Evolutionary conservation across 108 stramenopile species (phyloP).

Genomic region (Skeletonema marinoi): DNA sequence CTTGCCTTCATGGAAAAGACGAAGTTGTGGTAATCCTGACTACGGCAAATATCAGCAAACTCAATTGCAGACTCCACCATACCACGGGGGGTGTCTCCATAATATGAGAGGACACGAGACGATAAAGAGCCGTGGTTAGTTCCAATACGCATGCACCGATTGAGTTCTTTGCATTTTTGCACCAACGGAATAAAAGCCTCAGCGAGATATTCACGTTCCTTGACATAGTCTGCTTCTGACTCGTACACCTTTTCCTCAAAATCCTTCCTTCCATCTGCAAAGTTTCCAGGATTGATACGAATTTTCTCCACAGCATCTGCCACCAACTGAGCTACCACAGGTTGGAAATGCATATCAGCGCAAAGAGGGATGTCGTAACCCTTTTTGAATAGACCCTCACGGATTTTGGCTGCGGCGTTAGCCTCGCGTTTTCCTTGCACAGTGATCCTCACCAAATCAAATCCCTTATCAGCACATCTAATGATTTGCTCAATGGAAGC

Average conservation of each 20-base stretch:
- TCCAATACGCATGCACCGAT: slow-evolving; percentile 95
- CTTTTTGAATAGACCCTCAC: slow-evolving; percentile 89
- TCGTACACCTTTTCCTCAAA: slow-evolving; percentile 94
- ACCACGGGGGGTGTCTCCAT: slow-evolving; percentile 97
- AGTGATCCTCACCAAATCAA: slow-evolving; percentile 94
- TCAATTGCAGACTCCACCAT: slow-evolving; percentile 98
- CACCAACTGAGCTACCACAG: slow-evolving; percentile 88
- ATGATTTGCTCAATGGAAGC: slow-evolving; percentile 95
- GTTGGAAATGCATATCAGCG: slow-evolving; percentile 99
- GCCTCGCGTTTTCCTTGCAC: slow-evolving; percentile 95
- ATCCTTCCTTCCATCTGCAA: slow-evolving; percentile 94
- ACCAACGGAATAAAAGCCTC: slow-evolving; percentile 91
- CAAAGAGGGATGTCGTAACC: slow-evolving; percentile 95
- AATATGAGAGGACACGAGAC: slow-evolving; percentile 89
- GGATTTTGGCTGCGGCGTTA: slow-evolving; percentile 81
- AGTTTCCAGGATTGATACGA: slow-evolving; percentile 98
- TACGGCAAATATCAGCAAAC: slow-evolving; percentile 96
- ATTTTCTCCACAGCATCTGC: slow-evolving; percentile 97
- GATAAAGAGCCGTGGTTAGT: slow-evolving; percentile 96
- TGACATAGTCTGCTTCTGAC: slow-evolving; percentile 81
- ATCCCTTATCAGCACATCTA: slow-evolving; percentile 92
- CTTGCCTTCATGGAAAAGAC: slow-evolving; percentile 98
- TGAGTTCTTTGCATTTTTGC: slow-evolving; percentile 90
- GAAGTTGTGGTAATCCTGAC: slow-evolving; percentile 96
- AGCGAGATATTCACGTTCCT: slow-evolving; percentile 81